These are phyloP conservation scores for Lasiosphaeriaceae sp. DNA, from an alignment of 495 filamentous ascomycete species.

Conservation along the genomic window DNA sequence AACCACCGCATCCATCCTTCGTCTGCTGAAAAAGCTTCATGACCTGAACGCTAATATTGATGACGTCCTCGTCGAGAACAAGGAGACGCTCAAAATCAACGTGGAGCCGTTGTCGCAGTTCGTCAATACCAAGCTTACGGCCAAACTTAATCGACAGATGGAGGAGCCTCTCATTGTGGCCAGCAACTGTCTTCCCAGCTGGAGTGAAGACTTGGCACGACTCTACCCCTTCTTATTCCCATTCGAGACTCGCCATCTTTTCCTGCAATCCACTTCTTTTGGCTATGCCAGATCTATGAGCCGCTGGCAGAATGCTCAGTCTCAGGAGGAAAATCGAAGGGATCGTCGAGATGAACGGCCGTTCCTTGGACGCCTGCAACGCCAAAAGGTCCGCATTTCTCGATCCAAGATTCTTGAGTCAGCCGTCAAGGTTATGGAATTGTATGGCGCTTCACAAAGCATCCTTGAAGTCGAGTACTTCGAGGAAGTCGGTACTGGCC, in stretches of 20 bases:
- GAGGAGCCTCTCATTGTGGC: slow-evolving; percentile 99
- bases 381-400: slow-evolving; percentile 96
- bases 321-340: slow-evolving; percentile 69
- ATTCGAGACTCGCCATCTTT: slow-evolving; percentile 95
- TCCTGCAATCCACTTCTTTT: slow-evolving; percentile 96
- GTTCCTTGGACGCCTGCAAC: slow-evolving; percentile 88
- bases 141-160: slow-evolving; percentile 95
- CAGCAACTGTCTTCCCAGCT: slow-evolving; percentile 91
- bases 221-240: slow-evolving; percentile 98
- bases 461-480: slow-evolving; percentile 98
- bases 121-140: slow-evolving; percentile 97
- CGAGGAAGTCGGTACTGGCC: slow-evolving; percentile 94
- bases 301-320: slow-evolving; percentile 91
- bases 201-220: slow-evolving; percentile 96
- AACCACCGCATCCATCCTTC: slow-evolving; percentile 80
- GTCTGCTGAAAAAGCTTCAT: slow-evolving; percentile 85
- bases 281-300: slow-evolving; percentile 98
- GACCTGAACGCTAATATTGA: slow-evolving; percentile 93
- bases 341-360: slow-evolving; percentile 86
- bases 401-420: slow-evolving; percentile 90
- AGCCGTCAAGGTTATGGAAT: slow-evolving; percentile 98
- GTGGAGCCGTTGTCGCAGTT: slow-evolving; percentile 88
- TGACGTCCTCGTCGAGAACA: slow-evolving; percentile 89
- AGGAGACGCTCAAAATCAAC: slow-evolving; percentile 63
- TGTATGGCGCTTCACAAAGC: slow-evolving; percentile 93